phyloP scores from a whole-genome alignment of 1,139 yeast genomes.

The Pichia sp. region DNA sequence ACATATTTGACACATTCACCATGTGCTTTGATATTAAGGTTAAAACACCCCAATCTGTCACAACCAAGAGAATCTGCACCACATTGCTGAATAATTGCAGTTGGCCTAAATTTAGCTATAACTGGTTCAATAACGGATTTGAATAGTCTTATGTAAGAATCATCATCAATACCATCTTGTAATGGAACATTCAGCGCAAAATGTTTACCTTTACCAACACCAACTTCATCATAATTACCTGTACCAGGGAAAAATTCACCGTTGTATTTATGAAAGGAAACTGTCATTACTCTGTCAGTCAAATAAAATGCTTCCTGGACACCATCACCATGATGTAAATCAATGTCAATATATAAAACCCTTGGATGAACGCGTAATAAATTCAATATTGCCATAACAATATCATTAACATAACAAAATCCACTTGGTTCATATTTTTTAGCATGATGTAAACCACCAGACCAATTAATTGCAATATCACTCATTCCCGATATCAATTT shows the following conservation, averaged over 20 bases:
- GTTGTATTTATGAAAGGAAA: constrained; percentile 86
- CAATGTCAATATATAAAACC: constrained; percentile 93
- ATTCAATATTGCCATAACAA: constrained; percentile 86
- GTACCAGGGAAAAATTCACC: constrained; percentile 98
- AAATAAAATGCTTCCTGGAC: constrained; percentile 97
- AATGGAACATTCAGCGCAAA: constrained; percentile 87
- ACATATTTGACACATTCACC: constrained; percentile 92
- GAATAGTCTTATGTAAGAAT: constrained; percentile 48
- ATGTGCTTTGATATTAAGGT: constrained; percentile 86
- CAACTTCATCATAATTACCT: constrained; percentile 80
- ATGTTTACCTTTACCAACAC: constrained; percentile 81
- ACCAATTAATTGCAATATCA: constrained; percentile 94
- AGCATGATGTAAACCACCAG: constrained; percentile 97
- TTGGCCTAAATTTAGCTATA: constrained; percentile 70
- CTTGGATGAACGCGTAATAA: constrained; percentile 87
- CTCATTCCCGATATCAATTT: constrained; percentile 87
- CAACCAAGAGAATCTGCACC: constrained; percentile 96
- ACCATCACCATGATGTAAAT: constrained; percentile 97
- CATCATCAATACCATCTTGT: constrained; percentile 94
- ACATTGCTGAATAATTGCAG: constrained; percentile 91
- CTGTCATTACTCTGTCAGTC: constrained; percentile 95
- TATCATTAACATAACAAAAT: constrained; percentile 87
- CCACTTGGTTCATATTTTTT: constrained; percentile 95
- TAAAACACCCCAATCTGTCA: constrained; percentile 90
- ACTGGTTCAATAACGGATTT: constrained; percentile 85